Percentiles rank a stretch among this genome's conserved stretches.
phyloP scores from a whole-genome alignment of 495 filamentous ascomycete genomes.

The Acidiella bohemica region DNA sequence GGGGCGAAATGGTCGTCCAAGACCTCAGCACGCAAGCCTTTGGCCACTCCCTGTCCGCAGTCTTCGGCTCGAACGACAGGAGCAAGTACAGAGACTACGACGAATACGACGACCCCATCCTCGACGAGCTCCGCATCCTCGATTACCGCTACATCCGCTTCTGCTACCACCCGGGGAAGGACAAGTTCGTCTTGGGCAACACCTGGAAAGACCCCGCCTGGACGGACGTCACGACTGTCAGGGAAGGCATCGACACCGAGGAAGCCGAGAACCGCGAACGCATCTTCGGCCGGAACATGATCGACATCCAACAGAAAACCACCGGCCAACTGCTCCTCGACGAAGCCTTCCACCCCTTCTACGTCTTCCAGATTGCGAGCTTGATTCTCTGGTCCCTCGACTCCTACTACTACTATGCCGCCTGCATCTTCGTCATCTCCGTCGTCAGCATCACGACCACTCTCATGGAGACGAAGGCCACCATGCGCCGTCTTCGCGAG shows the following conservation, averaged over 20 bases:
- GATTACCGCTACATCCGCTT: slow-evolving; percentile 93
- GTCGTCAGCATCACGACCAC: slow-evolving; percentile 81
- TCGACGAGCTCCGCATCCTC: slow-evolving; percentile 55
- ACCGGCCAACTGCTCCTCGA: slow-evolving; percentile 71
- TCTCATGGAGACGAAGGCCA: slow-evolving; percentile 80
- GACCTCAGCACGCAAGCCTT: slow-evolving; percentile 53
- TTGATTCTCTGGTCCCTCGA: slow-evolving; percentile 89
- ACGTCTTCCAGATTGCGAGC: slow-evolving; percentile 94
- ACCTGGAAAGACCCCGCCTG: slow-evolving; percentile 90
- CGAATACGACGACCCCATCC: slow-evolving; percentile 73
- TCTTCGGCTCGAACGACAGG: slow-evolving; percentile 59
- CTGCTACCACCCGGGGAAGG: slow-evolving; percentile 74
- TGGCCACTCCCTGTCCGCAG: slow-evolving; percentile 67
- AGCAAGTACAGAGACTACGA: slow-evolving; percentile 47
- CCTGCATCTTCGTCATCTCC: slow-evolving; percentile 92
- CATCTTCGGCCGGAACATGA: slow-evolving; percentile 77
- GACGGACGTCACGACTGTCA: slow-evolving; percentile 46
- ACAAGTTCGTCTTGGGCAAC: slow-evolving; percentile 72
- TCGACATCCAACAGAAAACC: slow-evolving; percentile 84
- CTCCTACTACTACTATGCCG: slow-evolving; percentile 93
- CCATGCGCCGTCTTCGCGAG: slow-evolving; percentile 79
- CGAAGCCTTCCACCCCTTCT: slow-evolving; percentile 96
- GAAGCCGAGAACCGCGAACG: slow-evolving; percentile 71
- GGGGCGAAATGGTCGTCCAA: slow-evolving; percentile 74
- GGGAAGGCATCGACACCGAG: slow-evolving; percentile 76